A percentile compares a stretch with the other conserved stretches of the same genome.
These are phyloP conservation scores for Hymenochaete sp. DNA, from an alignment of 1,284 basidiomycete species.

Conservation along the genomic window DNA sequence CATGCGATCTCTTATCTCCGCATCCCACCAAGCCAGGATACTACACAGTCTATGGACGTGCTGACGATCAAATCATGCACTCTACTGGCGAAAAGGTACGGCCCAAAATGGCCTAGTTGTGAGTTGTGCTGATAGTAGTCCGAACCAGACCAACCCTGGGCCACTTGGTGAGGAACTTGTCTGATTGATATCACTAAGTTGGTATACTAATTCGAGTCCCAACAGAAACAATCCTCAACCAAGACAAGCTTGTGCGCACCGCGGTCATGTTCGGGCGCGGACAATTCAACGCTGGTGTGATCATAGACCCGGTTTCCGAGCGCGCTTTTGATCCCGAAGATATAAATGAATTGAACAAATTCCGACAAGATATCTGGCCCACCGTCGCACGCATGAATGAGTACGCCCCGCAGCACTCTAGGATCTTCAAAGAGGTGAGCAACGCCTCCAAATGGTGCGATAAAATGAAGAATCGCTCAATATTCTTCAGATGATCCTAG, in stretches of 20 bases:
- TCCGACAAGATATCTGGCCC: conserved; percentile 15
- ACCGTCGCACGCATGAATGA: conserved; percentile 23
- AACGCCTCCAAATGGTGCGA: background rate
- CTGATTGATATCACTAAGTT: background rate
- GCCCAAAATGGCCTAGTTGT: background rate
- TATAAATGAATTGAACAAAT: conserved; percentile 1
- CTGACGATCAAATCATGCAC: conserved; percentile 45
- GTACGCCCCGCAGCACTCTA: conserved; percentile 25
- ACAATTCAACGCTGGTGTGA: conserved; percentile 34
- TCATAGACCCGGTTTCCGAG: conserved; percentile 30
- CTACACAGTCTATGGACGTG: conserved; percentile 38
- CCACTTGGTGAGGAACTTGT: conserved; percentile 29
- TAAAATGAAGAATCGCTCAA: background rate
- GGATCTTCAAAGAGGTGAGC: conserved; percentile 24
- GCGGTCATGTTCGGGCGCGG: conserved; percentile 35
- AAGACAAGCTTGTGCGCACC: conserved; percentile 27
- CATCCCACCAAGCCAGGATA: conserved; percentile 37
- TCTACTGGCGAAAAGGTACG: conserved; percentile 42
- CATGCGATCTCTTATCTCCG: conserved; percentile 35
- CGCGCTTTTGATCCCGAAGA: conserved; percentile 2
- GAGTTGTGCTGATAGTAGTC: background rate
- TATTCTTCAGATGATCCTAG: conserved; percentile 9
- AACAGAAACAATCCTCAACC: conserved; percentile 32
- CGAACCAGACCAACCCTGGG: conserved; percentile 32
- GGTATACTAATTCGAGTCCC: background rate